Evolutionary conservation across 1,139 yeast genomes (phyloP), one percentile per base, ranked within the genome.

Genomic region (Kodamaea derodonti): DNA sequence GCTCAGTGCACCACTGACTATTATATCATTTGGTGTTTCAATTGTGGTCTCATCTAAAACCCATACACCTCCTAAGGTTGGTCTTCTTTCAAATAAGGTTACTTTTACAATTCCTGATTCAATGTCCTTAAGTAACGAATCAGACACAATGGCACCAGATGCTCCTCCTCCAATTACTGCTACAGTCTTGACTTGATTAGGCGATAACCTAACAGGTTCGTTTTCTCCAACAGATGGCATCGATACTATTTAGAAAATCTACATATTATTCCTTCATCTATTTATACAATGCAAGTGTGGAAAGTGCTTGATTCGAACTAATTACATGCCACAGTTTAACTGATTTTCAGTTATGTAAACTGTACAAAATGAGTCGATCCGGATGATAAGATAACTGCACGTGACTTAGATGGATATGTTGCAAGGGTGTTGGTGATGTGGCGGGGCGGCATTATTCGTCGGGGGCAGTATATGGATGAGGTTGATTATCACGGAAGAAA

Each of bases 151-250:
- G 10, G 74, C 71, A 3, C 78, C 78, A 1, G 74, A 65, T 3
- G 78, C 77, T 2, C 79, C 79, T 14, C 74, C 78, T 1, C 79
- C 78, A 14, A 73, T 69, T 24, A 73, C 59, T 8, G 76, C 78
- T 10, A 71, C 51, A 2, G 61, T 52, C 32, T 54, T 46, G 20
- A 60, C 42, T 20, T 46, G 49, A 14, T 13, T 27, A 4, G 38
- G 32, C 9, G 44, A 31, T 4, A 45, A 13, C 5, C 28, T 23
- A 12, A 45, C 48, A 2, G 44, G 43, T 5, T 31, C 31, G 12
- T 30, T 26, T n/a, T 36, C 34, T 14, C 27, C 17, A 10, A 15
- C 26, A 15, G 31, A 29, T 9, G 39, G 36, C 39, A 36, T 36
- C n/a, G n/a, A n/a, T n/a, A n/a, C n/a, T n/a, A n/a, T n/a, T n/a